These are phyloP conservation scores for Cercospora sp. DNA, from an alignment of 2,329 filamentous ascomycete genomes.

Conservation along the genomic window DNA sequence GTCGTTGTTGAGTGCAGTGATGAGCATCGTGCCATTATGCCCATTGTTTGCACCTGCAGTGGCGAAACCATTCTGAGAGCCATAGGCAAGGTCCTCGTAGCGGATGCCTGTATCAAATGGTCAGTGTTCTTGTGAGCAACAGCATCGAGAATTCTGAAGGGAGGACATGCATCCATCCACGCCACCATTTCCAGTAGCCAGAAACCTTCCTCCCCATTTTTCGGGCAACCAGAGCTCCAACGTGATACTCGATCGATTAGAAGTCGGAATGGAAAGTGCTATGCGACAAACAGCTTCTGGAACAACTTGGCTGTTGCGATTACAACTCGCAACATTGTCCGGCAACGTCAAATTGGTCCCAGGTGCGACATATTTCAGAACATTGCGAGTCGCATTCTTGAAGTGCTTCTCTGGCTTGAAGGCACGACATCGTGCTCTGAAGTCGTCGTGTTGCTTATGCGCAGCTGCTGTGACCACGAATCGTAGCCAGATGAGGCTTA, in stretches of 20 bases:
- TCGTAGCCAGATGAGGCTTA: background rate
- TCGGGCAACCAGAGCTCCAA: background rate
- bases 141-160: too few relatives aligned
- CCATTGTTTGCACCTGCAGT: conserved; percentile 4
- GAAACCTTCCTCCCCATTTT: background rate
- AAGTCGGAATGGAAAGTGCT: conserved; percentile 1
- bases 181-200: background rate
- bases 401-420: background rate
- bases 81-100: conserved; percentile 1
- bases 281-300: background rate
- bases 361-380: background rate
- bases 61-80: background rate
- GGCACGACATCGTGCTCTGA: conserved; percentile 35
- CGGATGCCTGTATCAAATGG: background rate
- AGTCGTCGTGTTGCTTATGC: background rate
- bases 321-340: background rate
- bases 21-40: background rate
- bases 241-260: background rate
- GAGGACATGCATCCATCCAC: background rate
- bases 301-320: background rate
- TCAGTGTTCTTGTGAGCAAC: too few relatives aligned
- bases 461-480: background rate
- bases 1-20: background rate
- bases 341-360: background rate
- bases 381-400: background rate